A percentile compares a stretch with the other conserved stretches of the same genome.
Conservation (phyloP, 176 grass and related monocot genomes). For the Paspalum notatum region DNA sequence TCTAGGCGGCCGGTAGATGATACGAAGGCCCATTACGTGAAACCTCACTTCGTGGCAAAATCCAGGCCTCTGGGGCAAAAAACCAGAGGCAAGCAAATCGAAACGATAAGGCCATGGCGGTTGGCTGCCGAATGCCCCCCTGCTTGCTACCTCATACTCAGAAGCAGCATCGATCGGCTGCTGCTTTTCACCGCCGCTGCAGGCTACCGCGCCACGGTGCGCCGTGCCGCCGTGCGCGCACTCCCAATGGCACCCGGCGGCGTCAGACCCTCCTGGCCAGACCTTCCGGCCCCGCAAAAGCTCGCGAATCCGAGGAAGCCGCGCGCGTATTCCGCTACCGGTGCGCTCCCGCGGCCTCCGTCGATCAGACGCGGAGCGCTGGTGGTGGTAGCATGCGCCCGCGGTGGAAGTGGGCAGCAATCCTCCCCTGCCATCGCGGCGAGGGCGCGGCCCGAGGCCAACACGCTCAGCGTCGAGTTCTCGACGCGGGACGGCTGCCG, state of each 20-base stretch:
- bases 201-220: neutral
- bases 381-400: conserved; percentile 31
- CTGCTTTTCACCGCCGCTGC: conserved; percentile 6
- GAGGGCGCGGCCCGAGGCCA: neutral
- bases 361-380: neutral
- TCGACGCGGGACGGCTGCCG: conserved; percentile 70
- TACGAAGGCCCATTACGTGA: neutral
- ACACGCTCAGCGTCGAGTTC: conserved; percentile 52
- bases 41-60: neutral
- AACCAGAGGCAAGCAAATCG: neutral
- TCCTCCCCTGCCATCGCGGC: conserved; percentile 4
- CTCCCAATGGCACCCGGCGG: conserved; percentile 45
- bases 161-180: neutral
- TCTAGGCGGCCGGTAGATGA: neutral
- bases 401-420: conserved; percentile 42
- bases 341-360: neutral
- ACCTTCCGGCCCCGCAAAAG: conserved; percentile 29
- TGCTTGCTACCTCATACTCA: neutral
- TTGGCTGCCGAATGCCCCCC: neutral
- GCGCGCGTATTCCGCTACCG: neutral
- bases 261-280: conserved; percentile 35
- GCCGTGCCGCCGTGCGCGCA: neutral
- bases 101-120: conserved; percentile 37
- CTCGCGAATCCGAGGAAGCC: conserved; percentile 11
- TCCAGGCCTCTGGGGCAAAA: neutral